A percentile compares a stretch with the other conserved stretches of the same genome.
These are phyloP conservation scores for Colletotrichum theobromicola DNA, from an alignment of 2,329 filamentous ascomycete genomes.

Conservation along the genomic window DNA sequence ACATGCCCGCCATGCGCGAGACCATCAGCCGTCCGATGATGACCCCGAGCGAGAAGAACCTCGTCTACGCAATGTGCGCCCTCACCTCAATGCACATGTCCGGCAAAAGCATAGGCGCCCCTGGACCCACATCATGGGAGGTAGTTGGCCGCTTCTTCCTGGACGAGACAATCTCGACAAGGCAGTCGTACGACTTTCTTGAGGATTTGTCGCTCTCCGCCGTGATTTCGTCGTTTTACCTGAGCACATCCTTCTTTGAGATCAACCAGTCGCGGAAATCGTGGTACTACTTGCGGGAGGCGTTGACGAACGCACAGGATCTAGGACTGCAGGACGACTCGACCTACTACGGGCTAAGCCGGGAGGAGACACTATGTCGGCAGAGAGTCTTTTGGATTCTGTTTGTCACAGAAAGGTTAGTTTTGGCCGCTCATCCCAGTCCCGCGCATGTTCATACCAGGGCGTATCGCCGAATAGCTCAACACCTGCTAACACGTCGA, in stretches of 20 bases:
- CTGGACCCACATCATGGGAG: slow-evolving; percentile 48
- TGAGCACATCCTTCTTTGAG: slow-evolving; percentile 66
- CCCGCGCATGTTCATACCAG: neutral
- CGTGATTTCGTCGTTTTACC: slow-evolving; percentile 67
- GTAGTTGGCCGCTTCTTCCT: slow-evolving; percentile 60
- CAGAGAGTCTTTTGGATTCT: slow-evolving; percentile 67
- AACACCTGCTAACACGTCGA: neutral
- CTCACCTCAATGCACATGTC: slow-evolving; percentile 57
- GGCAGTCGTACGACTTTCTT: slow-evolving; percentile 62
- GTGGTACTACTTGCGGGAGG: slow-evolving; percentile 67
- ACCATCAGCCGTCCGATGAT: slow-evolving; percentile 47
- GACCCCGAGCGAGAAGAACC: slow-evolving; percentile 43
- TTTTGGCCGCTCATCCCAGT: neutral
- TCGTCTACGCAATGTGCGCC: slow-evolving; percentile 63
- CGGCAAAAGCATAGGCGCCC: slow-evolving; percentile 43
- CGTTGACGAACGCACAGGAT: slow-evolving; percentile 63
- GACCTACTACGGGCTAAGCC: slow-evolving; percentile 52
- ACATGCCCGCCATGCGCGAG: slow-evolving; percentile 58
- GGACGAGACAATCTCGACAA: slow-evolving; percentile 61
- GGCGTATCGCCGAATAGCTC: neutral
- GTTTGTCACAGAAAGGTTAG: slow-evolving; percentile 64
- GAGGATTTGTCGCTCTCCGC: slow-evolving; percentile 59
- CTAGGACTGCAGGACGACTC: slow-evolving; percentile 64
- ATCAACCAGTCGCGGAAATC: slow-evolving; percentile 66
- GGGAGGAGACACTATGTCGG: slow-evolving; percentile 57